Base-by-base conservation (phyloP, 371 early-diverging fungal species). In the Apophysomyces variabilis region DNA sequence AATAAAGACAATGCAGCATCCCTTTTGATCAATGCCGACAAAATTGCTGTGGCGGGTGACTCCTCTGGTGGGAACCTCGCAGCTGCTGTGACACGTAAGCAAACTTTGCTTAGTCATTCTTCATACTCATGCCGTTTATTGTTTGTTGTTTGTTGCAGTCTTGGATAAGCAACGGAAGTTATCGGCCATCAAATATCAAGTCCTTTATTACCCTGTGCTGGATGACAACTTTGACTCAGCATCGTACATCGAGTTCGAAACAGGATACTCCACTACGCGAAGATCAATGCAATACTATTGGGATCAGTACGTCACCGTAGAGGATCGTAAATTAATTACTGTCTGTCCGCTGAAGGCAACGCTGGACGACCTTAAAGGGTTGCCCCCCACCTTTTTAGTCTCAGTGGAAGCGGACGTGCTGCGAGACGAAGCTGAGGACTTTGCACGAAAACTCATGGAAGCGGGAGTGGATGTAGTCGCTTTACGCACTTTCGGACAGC, bases 161-260 rank as follows among this genome's bases (percentile, higher is more conserved):
- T 58, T 70, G 63, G 62, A 58, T 5, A 65, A 66, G 35, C 54
- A 70, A 13, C 41, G 41, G 41, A 41, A 41, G 6, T 41, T 41
- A 13, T 41, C 41, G 3, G 61, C 62, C 5, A 73, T 80, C 32
- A 63, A 63, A 11, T 68, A 64, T 26, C 74, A 70, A 59, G 61
- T 74, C n/a, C 62, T 76, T 13, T 71, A 66, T 50, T 79, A 79
- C 47, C 79, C 79, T 43, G 71, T 67, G 14, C 43, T 63, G 5
- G 67, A 66, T 60, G 41, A 54, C 8, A 60, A 67, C 32, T 72
- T 71, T 59, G 43, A 73, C 11, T 71, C 58, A 26, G 67, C 57
- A 36, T 76, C 76, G 0, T 78, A 76, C 32, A 26, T 57, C 32
- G 37, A 43, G 39, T 56, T 62, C 39, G 60, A 61, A 5, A 41